Evolutionary conservation across 352 stramenopile genomes (phyloP).

Genomic region (Hyphochytrium catenoides): DNA sequence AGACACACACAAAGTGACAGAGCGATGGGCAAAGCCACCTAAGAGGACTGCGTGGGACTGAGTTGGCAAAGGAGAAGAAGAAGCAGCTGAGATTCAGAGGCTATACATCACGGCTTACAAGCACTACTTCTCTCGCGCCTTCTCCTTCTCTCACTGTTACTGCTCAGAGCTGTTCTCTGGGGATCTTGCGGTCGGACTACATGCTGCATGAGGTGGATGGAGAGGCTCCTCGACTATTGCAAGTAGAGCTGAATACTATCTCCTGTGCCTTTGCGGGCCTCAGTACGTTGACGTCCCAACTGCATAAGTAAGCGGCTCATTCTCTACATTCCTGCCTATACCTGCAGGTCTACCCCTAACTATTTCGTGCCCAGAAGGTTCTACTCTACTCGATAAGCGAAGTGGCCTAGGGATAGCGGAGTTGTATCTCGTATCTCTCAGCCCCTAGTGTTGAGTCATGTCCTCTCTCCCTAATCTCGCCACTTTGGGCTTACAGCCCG

Average conservation of each 20-base stretch:
- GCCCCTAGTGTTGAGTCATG: no score
- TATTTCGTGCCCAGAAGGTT: no score
- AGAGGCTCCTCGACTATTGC: conserved; percentile 13
- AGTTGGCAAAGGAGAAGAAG: not conserved
- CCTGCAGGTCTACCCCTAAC: no score
- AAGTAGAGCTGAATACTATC: conserved; percentile 98
- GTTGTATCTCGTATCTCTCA: no score
- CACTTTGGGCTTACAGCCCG: no score
- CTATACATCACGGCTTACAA: not conserved
- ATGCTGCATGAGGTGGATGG: conserved; percentile 65
- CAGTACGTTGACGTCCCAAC: conserved; percentile 59
- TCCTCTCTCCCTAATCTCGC: no score
- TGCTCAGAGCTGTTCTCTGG: conserved; percentile 44
- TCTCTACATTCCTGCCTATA: no score
- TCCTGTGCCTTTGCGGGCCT: conserved; percentile 88
- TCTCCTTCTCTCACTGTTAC: no score
- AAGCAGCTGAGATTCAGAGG: conserved; percentile 21
- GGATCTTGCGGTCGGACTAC: conserved; percentile 79
- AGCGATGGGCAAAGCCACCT: not conserved
- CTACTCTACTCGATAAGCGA: no score
- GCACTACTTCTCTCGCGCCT: not conserved
- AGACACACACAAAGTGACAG: no score
- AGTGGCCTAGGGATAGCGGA: no score
- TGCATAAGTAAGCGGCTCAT: conserved; percentile 69
- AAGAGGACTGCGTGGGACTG: not conserved